Conservation (phyloP, 345 rosid genomes). For the Xanthoceras sorbifolium region DNA sequence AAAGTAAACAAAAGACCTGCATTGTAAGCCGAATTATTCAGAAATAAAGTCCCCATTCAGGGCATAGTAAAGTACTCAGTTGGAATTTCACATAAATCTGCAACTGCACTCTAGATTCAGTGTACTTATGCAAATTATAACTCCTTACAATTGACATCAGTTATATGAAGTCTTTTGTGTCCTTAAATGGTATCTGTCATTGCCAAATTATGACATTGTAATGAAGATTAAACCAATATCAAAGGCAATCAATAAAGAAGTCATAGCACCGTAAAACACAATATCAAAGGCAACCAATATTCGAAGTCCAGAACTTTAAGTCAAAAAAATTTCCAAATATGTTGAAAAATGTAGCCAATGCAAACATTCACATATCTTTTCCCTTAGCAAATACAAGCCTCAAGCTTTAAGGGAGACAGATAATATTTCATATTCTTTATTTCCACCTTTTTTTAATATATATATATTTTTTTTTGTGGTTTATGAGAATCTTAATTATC, state of each 20-base stretch:
- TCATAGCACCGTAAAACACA: not conserved
- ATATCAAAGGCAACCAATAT: not conserved
- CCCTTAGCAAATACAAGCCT: not conserved
- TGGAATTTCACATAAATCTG: not conserved
- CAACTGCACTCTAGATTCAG: not conserved
- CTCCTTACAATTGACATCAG: not conserved
- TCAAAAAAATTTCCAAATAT: not conserved
- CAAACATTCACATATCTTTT: not conserved
- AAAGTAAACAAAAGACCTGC: not conserved
- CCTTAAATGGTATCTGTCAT: not conserved
- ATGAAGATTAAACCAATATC: not conserved
- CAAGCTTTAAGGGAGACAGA: not conserved
- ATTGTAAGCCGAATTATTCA: not conserved
- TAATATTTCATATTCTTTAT: not conserved
- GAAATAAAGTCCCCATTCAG: not conserved
- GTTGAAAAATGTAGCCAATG: not conserved
- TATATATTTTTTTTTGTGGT: too few species aligned
- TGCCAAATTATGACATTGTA: not conserved
- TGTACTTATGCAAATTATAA: not conserved
- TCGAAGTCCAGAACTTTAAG: not conserved
- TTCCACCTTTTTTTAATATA: too few species aligned
- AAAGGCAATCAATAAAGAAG: not conserved
- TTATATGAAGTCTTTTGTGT: too few species aligned
- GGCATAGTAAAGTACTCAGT: not conserved
- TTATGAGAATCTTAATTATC: not conserved